Conservation (phyloP, 2,329 filamentous ascomycete genomes). For the Penicillium sp. region DNA sequence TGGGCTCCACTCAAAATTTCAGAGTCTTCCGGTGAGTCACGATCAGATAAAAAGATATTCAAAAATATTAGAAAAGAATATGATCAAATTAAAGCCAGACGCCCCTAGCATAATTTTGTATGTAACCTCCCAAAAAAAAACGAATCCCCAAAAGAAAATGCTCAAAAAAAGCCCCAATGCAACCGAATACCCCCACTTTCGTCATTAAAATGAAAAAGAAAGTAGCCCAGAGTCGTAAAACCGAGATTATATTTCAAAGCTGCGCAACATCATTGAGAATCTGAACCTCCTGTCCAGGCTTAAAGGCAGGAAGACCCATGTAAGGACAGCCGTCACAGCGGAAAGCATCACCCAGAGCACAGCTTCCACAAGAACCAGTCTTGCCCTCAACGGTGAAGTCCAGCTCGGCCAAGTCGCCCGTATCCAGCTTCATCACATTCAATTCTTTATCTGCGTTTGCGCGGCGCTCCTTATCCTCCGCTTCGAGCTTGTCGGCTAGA, state of each 20-base stretch:
- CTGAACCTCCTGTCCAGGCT: slow-evolving; percentile 90
- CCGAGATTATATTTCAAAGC: slow-evolving; percentile 50
- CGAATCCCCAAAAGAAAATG: background rate
- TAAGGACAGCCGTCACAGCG: slow-evolving; percentile 75
- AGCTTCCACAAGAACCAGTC: slow-evolving; percentile 91
- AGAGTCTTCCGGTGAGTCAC: background rate
- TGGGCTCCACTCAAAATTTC: slow-evolving; percentile 6
- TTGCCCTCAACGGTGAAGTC: slow-evolving; percentile 99
- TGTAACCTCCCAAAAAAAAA: background rate
- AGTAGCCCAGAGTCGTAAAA: background rate
- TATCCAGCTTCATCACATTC: slow-evolving; percentile 61
- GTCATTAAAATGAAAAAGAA: slow-evolving; percentile 3
- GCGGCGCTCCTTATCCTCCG: slow-evolving; percentile 74
- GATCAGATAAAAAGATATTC: background rate
- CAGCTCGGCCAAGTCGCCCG: slow-evolving; percentile 74
- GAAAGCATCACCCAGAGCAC: slow-evolving; percentile 88
- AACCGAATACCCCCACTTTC: background rate
- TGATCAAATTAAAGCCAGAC: background rate
- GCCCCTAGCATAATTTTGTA: slow-evolving; percentile 4
- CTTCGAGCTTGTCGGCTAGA: slow-evolving; percentile 77
- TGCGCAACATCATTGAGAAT: slow-evolving; percentile 84
- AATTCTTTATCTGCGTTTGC: slow-evolving; percentile 59
- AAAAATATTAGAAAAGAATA: background rate
- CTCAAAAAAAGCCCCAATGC: background rate
- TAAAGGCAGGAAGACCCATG: slow-evolving; percentile 90